Evolutionary conservation across 495 filamentous ascomycete species (phyloP), one percentile per base, ranked within the genome.

Genomic region (Choiromyces venosus): DNA sequence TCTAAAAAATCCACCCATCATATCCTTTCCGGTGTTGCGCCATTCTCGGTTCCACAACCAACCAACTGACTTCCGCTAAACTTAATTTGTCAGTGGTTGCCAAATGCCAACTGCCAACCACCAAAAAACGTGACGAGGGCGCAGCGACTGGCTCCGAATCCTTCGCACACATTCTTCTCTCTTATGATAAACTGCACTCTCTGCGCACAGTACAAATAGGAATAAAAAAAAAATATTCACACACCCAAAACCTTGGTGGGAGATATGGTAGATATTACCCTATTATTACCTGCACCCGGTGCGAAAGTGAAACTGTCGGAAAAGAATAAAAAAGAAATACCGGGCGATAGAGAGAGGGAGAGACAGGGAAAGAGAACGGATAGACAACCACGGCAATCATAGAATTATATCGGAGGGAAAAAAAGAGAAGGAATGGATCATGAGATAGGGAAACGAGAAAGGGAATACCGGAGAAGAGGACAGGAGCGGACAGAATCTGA

Each of bases 41-140:
- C 75, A 77, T 69, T 73, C 73, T 77, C 75, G 75, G 75, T 68
- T 77, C 74, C 74, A 73, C 52, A 33, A 5, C 25, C n/a, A n/a
- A n/a, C 42, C 25, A 61, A 61, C 25, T 4, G 52, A 61, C 0
- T 16, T 7, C 52, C 52, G 52, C 52, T 61, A 61, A 16, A 61
- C 52, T 14, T 61, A 33, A 61, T 33, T 61, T 61, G 52, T 61
- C 52, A 33, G 52, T 75, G 69, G 39, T 42, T 71, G 73, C 35
- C 69, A 74, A 39, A 56, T 52, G 73, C 75, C 75, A 72, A 56
- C 56, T 68, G 71, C 75, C 75, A 77, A 77, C 75, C 75, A 77
- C 74, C 40, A 72, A 42, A 70, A 77, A 77, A 77, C 75, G 75
- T 77, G 75, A 77, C 76, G 9, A 70, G 25, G 52, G 52, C 52